Conservation (phyloP, 1,284 basidiomycete genomes). For the Fomitopsis palustris region DNA sequence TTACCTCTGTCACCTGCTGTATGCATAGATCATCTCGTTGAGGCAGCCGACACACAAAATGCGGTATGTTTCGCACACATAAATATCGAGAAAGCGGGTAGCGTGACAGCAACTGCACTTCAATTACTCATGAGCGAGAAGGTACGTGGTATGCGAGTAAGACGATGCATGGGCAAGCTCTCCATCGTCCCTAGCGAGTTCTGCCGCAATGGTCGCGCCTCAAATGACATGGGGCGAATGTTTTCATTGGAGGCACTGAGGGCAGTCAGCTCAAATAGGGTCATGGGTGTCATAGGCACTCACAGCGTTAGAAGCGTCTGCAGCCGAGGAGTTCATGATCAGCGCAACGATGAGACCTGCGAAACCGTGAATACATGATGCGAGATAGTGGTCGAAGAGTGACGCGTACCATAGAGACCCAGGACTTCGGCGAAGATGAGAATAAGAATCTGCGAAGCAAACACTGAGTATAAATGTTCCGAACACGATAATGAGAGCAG, state of each 20-base stretch:
- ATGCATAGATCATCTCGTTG: neutral
- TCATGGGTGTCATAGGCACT: conserved; percentile 1
- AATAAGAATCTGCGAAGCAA: conserved; percentile 49
- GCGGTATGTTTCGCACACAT: neutral
- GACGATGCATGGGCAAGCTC: neutral
- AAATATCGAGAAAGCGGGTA: conserved; percentile 1
- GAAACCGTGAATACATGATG: neutral
- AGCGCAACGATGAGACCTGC: conserved; percentile 82
- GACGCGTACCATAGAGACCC: conserved; percentile 61
- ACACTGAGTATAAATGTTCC: neutral
- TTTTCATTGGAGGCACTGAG: neutral
- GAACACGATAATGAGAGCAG: neutral
- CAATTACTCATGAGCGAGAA: neutral
- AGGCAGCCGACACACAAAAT: neutral
- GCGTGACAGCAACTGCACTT: neutral
- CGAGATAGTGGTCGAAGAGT: neutral
- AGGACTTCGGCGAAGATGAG: conserved; percentile 86
- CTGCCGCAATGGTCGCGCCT: neutral
- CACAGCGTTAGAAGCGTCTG: conserved; percentile 21
- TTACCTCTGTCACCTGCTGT: neutral
- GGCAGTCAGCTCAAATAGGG: neutral
- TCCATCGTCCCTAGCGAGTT: neutral
- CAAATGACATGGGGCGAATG: neutral
- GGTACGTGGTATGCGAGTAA: neutral
- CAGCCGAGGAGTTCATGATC: conserved; percentile 77